Base-by-base conservation (phyloP, 1,139 yeast genomes). In the Yamadazyma friedrichii region DNA sequence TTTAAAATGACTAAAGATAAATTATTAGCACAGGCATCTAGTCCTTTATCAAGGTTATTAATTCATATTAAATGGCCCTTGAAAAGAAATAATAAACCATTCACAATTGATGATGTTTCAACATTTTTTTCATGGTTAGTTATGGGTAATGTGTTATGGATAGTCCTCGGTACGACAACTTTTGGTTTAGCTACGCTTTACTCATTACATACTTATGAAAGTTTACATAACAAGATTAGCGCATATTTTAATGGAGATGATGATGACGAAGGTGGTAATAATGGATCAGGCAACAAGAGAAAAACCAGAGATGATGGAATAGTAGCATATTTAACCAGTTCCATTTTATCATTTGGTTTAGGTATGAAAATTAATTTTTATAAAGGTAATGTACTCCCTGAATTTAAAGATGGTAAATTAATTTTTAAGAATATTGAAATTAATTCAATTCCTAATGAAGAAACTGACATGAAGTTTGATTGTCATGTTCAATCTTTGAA, bases 121-220 rank as follows among this genome's bases (percentile, higher is more conserved):
- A 84, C 86, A 0, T 65, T 81, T 52, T 74, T 78, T 34, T 78
- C 81, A 2, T 76, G 80, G 78, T 48, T 76, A 34, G 72, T 78
- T 11, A 64, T 77, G 70, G 80, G 81, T 3, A 76, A 76, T 50
- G 55, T 76, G 5, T 52, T 78, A 15, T 81, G 86, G 86, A 58
- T 81, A n/a, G 58, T 80, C 0, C 55, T 80, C 35, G 85, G 86
- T 2, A 81, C 87, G 2, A 81, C 87, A 1, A 81, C 86, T 0
- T 80, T 81, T 53, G 80, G 79, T 2, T 70, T 83, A 27, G 66
- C 74, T 25, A 54, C 76, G 6, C 64, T 80, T 59, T 73, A 78
- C 49, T 70, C 76, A 0, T 55, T 78, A n/a, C 65, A 70, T 44
- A 62, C 70, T 16, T 61, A 65, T 42, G 74, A 69, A 39, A 60